These are phyloP conservation scores for Takashimella koratensis DNA, from an alignment of 1,284 basidiomycete genomes.

Conservation along the genomic window DNA sequence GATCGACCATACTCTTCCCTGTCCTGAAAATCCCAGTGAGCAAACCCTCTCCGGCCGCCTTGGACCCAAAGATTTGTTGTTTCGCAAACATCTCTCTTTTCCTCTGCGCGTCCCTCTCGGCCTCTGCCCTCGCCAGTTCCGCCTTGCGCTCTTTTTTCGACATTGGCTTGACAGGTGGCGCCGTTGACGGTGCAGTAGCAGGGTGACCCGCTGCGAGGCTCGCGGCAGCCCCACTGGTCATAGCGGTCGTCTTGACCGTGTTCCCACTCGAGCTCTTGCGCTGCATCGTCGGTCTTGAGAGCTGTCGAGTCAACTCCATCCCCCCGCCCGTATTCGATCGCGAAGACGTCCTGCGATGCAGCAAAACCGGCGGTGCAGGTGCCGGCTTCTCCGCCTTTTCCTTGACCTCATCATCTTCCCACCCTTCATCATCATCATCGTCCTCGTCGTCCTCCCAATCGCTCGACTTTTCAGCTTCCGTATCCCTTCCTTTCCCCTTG, in stretches of 20 bases:
- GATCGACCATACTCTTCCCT: constrained; percentile 45
- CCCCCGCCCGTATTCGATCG: neutral
- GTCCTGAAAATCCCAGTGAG: constrained; percentile 36
- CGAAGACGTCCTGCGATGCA: constrained; percentile 5
- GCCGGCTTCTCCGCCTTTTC: constrained; percentile 1
- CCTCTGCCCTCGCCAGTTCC: constrained; percentile 35
- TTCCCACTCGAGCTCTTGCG: neutral
- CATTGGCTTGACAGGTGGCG: constrained; percentile 27
- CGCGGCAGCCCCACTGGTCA: neutral
- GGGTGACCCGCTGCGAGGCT: neutral
- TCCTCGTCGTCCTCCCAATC: constrained; percentile 21
- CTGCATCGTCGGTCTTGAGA: neutral
- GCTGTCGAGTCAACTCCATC: neutral
- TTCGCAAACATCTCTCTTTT: constrained; percentile 48
- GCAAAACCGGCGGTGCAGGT: neutral
- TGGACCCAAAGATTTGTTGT: constrained; percentile 32
- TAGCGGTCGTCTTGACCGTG: neutral
- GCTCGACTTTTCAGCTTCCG: constrained; percentile 1
- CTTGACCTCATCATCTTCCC: constrained; percentile 21
- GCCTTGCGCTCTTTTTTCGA: constrained; percentile 34
- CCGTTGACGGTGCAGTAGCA: neutral
- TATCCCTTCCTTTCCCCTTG: constrained; percentile 13
- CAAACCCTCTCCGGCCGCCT: constrained; percentile 21
- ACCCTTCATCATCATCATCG: constrained; percentile 13
- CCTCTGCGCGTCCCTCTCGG: constrained; percentile 37